phyloP scores from a whole-genome alignment of 768 basidiomycete species.

The Hemileccinum rubropunctum region DNA sequence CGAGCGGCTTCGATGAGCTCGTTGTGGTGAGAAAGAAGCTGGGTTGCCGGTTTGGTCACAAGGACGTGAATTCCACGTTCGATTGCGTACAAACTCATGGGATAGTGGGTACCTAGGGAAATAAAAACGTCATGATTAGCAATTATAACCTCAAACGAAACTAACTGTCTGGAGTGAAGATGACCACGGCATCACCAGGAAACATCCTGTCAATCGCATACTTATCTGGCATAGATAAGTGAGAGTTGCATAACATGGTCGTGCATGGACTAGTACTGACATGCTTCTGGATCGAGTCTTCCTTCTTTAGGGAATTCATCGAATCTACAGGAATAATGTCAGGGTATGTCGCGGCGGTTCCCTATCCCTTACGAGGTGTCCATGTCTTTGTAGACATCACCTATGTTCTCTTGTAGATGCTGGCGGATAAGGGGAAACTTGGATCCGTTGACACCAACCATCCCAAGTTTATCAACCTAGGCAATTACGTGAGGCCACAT shows the following conservation, averaged over 20 bases:
- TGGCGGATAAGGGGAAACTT: slow-evolving; percentile 85
- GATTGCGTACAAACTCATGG: slow-evolving; percentile 84
- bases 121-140: not conserved
- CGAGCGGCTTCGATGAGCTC: slow-evolving; percentile 72
- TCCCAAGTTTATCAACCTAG: slow-evolving; percentile 69
- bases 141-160: slow-evolving; percentile 5
- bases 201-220: slow-evolving; percentile 72
- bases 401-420: slow-evolving; percentile 83
- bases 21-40: slow-evolving; percentile 80
- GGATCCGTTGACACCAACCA: slow-evolving; percentile 87
- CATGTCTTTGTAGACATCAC: slow-evolving; percentile 81
- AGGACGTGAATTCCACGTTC: slow-evolving; percentile 85
- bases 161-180: slow-evolving; percentile 90
- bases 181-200: slow-evolving; percentile 84
- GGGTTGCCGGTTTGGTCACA: slow-evolving; percentile 90
- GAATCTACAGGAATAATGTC: slow-evolving; percentile 47
- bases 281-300: slow-evolving; percentile 73
- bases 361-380: slow-evolving; percentile 61
- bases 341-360: not conserved
- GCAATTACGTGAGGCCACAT: slow-evolving; percentile 7
- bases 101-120: slow-evolving; percentile 70
- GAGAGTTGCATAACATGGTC: slow-evolving; percentile 1
- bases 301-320: slow-evolving; percentile 74
- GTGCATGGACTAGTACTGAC: slow-evolving; percentile 43
- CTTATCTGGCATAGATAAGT: slow-evolving; percentile 56